Base-by-base conservation (phyloP, 805 yeast genomes). In the Pichia phayaonensis region DNA sequence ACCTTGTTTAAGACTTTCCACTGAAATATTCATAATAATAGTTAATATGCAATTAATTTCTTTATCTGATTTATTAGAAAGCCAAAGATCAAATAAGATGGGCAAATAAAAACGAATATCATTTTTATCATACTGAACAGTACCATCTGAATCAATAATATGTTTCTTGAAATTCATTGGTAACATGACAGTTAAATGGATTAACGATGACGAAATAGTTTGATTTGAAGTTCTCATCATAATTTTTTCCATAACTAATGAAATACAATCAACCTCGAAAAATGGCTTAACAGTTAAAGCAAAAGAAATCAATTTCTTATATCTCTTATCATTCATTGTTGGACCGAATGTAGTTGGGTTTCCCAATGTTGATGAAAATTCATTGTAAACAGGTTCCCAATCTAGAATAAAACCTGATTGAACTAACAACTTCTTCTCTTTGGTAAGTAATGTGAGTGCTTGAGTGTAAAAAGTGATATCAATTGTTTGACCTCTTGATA, bases 1-100 rank as follows among this genome's bases (percentile, higher is more conserved):
- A 15, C 62, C 68, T 11, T 64, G 54, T 16, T 57, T 42, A 45
- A 83, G 68, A 3, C 77, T 72, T 36, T 72, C 68, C 58, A 76
- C 75, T 1, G 87, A 73, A 10, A 84, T 68, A 26, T 79, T 74
- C 7, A 92, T 86, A 51, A 88, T 64, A 18, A 86, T 68, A 16
- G 83, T 80, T 12, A 88, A 73, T 50, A 87, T 57, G 56, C 81
- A 84, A 12, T 59, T 51, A 10, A 82, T 72, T 56, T 87, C 96
- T 34, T 80, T 68, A 18, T 78, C 72, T 1, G 64, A 54, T 57
- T 75, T 66, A 41, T 80, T 66, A 53, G 81, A 72, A 2, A 77
- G 62, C 96, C 96, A 89, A 42, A 86, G 67, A 53, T 86, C 81
- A 56, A 87, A 86, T 8, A 88, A 61, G 2, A 87, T 67, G 0